Conservation (phyloP, 2,329 filamentous ascomycete genomes). For the Nemania sp. region DNA sequence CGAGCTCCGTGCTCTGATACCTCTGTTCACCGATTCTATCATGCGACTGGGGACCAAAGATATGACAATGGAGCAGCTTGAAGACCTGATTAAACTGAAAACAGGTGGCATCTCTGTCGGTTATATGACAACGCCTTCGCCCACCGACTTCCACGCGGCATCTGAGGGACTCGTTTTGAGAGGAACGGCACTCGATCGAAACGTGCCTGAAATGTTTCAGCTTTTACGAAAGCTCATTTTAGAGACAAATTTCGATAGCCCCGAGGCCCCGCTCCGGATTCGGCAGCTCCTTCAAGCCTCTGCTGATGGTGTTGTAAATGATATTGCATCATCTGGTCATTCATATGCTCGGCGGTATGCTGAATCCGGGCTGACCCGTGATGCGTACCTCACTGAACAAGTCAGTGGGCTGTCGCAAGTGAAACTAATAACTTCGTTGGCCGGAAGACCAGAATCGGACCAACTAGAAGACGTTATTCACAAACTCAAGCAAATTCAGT, state of each 20-base stretch:
- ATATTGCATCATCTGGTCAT: slow-evolving; percentile 88
- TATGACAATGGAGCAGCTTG: slow-evolving; percentile 90
- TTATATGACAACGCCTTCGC: slow-evolving; percentile 80
- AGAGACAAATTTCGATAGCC: slow-evolving; percentile 87
- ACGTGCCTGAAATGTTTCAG: slow-evolving; percentile 89
- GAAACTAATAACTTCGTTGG: slow-evolving; percentile 78
- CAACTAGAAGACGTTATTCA: slow-evolving; percentile 73
- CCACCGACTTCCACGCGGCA: slow-evolving; percentile 68
- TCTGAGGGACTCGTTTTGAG: slow-evolving; percentile 83
- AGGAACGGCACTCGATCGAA: slow-evolving; percentile 86
- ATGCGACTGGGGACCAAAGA: slow-evolving; percentile 90
- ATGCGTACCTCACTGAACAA: slow-evolving; percentile 76
- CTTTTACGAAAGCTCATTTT: slow-evolving; percentile 77
- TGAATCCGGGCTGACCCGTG: slow-evolving; percentile 74
- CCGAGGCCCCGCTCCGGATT: slow-evolving; percentile 79
- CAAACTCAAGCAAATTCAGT: slow-evolving; percentile 85
- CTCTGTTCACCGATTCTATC: slow-evolving; percentile 87
- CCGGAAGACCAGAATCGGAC: slow-evolving; percentile 70
- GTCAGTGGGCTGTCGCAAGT: slow-evolving; percentile 90
- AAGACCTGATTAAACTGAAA: slow-evolving; percentile 94
- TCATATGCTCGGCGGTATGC: slow-evolving; percentile 83
- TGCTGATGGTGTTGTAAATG: slow-evolving; percentile 87
- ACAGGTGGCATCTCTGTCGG: slow-evolving; percentile 87
- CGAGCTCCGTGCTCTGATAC: slow-evolving; percentile 81
- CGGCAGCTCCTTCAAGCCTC: slow-evolving; percentile 84